These are phyloP conservation scores for Hordeum marinum DNA, from an alignment of 176 grass and related monocot species.

Conservation along the genomic window DNA sequence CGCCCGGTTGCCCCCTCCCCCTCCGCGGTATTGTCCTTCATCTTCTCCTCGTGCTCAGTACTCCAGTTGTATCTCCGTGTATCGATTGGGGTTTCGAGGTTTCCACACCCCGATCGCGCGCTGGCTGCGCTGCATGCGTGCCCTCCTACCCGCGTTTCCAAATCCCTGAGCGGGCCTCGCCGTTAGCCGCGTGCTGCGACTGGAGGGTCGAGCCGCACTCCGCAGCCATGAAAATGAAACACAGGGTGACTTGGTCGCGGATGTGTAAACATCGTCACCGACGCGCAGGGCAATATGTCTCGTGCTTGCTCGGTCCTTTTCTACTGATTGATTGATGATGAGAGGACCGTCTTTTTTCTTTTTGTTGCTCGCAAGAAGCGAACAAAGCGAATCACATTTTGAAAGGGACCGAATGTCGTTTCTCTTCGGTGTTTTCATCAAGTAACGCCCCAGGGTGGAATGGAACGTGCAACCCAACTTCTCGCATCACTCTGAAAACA, in stretches of 20 bases:
- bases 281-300: not conserved
- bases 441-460: not conserved
- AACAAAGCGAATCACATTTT: not conserved
- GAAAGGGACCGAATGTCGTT: not conserved
- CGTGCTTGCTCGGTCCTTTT: not conserved
- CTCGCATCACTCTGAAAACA: not conserved
- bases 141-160: not conserved
- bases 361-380: not conserved
- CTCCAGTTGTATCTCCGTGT: not conserved
- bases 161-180: not conserved
- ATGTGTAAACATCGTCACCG: not conserved
- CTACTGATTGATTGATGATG: too few species aligned
- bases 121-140: not conserved
- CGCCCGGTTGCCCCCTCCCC: not conserved
- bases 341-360: not conserved
- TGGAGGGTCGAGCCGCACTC: too few species aligned
- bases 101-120: not conserved
- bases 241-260: not conserved
- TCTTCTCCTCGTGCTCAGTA: not conserved
- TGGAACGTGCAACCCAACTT: not conserved
- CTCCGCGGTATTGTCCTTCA: constrained; percentile 4
- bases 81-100: not conserved
- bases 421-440: not conserved
- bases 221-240: too few species aligned
- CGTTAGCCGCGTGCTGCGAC: not conserved